Conservation (phyloP, 2,329 filamentous ascomycete genomes). For the Leptographium galeiforme region DNA sequence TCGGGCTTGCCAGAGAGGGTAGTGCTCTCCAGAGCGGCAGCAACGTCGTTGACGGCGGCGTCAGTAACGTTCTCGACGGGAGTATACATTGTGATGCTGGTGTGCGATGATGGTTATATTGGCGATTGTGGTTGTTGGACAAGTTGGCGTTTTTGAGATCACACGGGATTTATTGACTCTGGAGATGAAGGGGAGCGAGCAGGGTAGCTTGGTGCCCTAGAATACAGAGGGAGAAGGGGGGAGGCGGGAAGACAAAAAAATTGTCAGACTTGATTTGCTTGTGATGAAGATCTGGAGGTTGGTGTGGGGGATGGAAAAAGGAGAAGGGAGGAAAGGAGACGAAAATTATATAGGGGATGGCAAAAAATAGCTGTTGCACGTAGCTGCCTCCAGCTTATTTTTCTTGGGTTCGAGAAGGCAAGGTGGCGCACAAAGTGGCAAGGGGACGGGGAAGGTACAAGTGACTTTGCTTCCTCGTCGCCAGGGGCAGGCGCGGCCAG, state of each 20-base stretch:
- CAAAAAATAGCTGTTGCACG: conserved; percentile 7
- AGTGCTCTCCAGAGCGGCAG: conserved; percentile 60
- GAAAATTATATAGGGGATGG: conserved; percentile 20
- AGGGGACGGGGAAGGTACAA: conserved; percentile 7
- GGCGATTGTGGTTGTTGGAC: conserved; percentile 4
- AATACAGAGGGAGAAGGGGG: conserved; percentile 25
- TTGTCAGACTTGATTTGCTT: conserved; percentile 23
- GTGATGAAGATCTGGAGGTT: conserved; percentile 19
- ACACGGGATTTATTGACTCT: conserved; percentile 46
- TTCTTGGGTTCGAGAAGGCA: conserved; percentile 14
- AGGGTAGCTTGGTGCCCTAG: conserved; percentile 92
- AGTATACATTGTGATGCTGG: conserved; percentile 67
- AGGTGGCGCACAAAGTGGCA: conserved; percentile 12
- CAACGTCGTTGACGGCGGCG: conserved; percentile 60
- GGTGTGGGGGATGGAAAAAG: conserved; percentile 20
- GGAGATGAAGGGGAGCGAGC: conserved; percentile 52
- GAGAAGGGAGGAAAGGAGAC: conserved; percentile 17
- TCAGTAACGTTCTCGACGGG: conserved; percentile 53
- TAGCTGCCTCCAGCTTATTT: conserved; percentile 2
- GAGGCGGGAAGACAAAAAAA: conserved; percentile 4
- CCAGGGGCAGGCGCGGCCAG: background rate
- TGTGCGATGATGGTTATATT: conserved; percentile 15
- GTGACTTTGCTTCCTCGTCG: background rate
- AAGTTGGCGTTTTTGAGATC: conserved; percentile 23
- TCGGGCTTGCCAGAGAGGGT: conserved; percentile 46